phyloP scores from a whole-genome alignment of 306 rosid species.

The Mimosa pudica region DNA sequence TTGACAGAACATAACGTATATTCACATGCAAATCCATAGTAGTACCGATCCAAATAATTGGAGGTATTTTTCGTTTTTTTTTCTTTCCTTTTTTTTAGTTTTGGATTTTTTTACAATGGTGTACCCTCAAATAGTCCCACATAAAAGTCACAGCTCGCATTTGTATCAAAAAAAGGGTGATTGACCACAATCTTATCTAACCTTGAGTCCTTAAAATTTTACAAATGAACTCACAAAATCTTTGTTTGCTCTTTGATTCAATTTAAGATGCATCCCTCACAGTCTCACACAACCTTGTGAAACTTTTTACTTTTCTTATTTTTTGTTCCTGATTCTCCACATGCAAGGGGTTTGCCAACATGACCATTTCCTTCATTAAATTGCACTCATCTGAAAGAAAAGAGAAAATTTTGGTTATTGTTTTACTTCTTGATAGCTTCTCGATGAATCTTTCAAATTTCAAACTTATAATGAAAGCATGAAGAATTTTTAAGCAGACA shows the following conservation, averaged over 20 bases:
- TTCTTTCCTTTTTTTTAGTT: neutral
- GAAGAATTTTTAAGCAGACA: conserved; percentile 5
- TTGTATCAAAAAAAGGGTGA: neutral
- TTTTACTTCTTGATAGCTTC: neutral
- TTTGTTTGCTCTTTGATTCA: neutral
- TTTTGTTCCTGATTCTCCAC: neutral
- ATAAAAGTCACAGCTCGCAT: neutral
- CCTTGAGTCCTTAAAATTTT: neutral
- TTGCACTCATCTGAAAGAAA: neutral
- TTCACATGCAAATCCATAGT: neutral
- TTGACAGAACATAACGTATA: neutral
- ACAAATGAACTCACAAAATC: neutral
- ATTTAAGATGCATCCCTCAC: neutral
- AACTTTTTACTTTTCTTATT: neutral
- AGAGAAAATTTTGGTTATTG: neutral
- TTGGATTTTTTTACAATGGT: neutral
- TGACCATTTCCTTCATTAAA: neutral
- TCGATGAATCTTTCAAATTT: neutral
- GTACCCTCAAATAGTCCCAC: neutral
- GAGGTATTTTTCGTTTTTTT: neutral
- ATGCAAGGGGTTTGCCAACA: neutral
- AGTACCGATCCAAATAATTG: neutral
- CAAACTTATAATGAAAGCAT: neutral
- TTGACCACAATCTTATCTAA: neutral
- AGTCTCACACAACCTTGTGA: neutral